phyloP scores from a whole-genome alignment of 2,329 filamentous ascomycete species.

The Torrubiellomyces zombiae region DNA sequence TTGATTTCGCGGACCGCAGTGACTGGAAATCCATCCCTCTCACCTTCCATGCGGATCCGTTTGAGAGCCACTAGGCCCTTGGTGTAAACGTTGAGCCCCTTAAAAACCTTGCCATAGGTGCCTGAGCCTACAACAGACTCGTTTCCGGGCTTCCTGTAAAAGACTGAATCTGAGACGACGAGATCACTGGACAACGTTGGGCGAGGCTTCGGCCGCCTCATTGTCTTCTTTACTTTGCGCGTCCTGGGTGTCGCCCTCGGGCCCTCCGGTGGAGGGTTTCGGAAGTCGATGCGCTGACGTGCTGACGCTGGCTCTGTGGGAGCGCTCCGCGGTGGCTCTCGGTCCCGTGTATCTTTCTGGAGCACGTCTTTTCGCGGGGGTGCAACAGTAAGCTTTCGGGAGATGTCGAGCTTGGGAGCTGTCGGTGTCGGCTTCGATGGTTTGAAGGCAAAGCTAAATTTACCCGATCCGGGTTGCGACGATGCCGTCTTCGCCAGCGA shows the following conservation, averaged over 20 bases:
- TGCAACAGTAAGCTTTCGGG: constrained; percentile 50
- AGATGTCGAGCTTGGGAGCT: constrained; percentile 47
- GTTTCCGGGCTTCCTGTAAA: constrained; percentile 90
- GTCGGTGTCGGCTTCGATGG: constrained; percentile 41
- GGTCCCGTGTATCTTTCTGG: constrained; percentile 15
- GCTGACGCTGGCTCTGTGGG: constrained; percentile 38
- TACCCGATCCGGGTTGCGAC: constrained; percentile 34
- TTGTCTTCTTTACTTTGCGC: constrained; percentile 48
- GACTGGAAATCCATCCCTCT: constrained; percentile 79
- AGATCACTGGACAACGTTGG: constrained; percentile 58
- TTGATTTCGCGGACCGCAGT: constrained; percentile 87
- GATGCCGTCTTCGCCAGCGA: constrained; percentile 28
- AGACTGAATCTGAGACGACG: constrained; percentile 70
- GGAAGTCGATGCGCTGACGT: constrained; percentile 20
- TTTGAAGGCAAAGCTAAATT: constrained; percentile 92
- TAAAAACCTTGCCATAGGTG: constrained; percentile 92
- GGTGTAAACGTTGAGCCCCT: constrained; percentile 84
- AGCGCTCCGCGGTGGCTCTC: constrained; percentile 31
- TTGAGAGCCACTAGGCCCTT: constrained; percentile 72
- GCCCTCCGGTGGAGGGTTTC: constrained; percentile 16
- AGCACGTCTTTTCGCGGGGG: constrained; percentile 27
- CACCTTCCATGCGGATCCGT: constrained; percentile 85
- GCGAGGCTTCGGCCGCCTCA: constrained; percentile 54
- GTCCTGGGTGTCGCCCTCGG: constrained; percentile 29
- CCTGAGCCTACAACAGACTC: constrained; percentile 92